These are phyloP conservation scores for Rhizodiscina lignyota DNA, from an alignment of 495 filamentous ascomycete genomes.

Conservation along the genomic window DNA sequence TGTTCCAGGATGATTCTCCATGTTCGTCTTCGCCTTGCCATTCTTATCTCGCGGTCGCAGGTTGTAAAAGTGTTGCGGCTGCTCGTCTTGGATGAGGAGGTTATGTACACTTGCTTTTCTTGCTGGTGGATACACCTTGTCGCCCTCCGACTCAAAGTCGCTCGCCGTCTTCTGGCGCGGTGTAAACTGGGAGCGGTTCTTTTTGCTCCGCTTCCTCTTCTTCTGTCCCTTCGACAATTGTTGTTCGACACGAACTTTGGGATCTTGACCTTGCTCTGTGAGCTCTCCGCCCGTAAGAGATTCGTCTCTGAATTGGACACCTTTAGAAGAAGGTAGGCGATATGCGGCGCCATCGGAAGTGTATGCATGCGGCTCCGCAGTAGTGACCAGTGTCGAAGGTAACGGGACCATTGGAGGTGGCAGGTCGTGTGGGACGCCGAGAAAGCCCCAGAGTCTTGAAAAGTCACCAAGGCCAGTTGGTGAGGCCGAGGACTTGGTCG, in stretches of 20 bases:
- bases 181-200: constrained; percentile 5
- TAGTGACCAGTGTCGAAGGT: not conserved
- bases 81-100: not conserved
- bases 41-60: not conserved
- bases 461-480: constrained; percentile 3
- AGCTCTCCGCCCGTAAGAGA: too few relatives aligned
- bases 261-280: too few relatives aligned
- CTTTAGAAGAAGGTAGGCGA: constrained; percentile 10
- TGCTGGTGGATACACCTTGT: constrained; percentile 1
- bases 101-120: constrained; percentile 5
- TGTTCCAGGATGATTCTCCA: too few relatives aligned
- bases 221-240: constrained; percentile 19
- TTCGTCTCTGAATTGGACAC: constrained; percentile 22
- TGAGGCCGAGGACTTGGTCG: constrained; percentile 2
- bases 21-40: too few relatives aligned
- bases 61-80: constrained; percentile 1
- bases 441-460: constrained; percentile 1
- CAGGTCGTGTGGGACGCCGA: constrained; percentile 2
- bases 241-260: too few relatives aligned
- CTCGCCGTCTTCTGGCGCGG: constrained; percentile 1
- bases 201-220: constrained; percentile 17
- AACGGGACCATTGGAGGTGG: constrained; percentile 13
- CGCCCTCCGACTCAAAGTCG: constrained; percentile 3
- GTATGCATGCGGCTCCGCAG: constrained; percentile 5
- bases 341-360: constrained; percentile 14